Base-by-base conservation (phyloP, 768 basidiomycete species). In the Coprinopsis strossmayeri region DNA sequence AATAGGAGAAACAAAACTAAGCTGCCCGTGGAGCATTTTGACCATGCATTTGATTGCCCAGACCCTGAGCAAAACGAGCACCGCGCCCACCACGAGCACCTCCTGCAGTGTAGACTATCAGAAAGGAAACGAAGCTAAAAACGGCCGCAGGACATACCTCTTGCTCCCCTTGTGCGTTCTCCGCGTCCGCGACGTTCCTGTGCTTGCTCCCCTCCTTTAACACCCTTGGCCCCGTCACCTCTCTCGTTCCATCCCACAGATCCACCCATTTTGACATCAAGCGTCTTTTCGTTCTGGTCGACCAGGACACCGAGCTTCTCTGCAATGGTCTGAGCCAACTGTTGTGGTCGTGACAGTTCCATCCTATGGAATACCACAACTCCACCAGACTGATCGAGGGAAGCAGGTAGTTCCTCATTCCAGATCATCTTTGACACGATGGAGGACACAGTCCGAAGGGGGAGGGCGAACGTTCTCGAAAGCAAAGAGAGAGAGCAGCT, bases 371-470 rank as follows among this genome's bases (percentile, higher is more conserved):
- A 93, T 39, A 95, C 84, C 48, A 99, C 78, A 35, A 95, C 92
- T 30, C 83, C 86, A 20, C 84, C 84, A 15, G 90, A 84, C 61
- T 90, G 91, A 64, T 98, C 96, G 47, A 98, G 74, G 13, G 93
- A 94, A 2, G 95, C 96, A 1, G 87, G 75, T 10, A 99, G 73
- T 61, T 97, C 93, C 59, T 97, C 96, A 59, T 78, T 91, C 91
- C 94, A 97, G 58, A 98, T 96, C 96, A 99, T 97, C 67, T 93
- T 91, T 23, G 91, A 94, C 34, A 97, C 88, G 55, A 96, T 82
- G 11, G 92, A 91, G 5, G 86, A 91, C 3, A 97, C 91, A 3
- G 83, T 71, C 34, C 86, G 79, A 42, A 84, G 66, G 2, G 94
- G 78, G 25, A 98, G 73, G 7, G 83, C 84, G 71, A 98, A 97